Percentiles rank a stretch among this genome's conserved stretches.
Conservation (phyloP, 352 stramenopile species). For the Phytophthora europaea region DNA sequence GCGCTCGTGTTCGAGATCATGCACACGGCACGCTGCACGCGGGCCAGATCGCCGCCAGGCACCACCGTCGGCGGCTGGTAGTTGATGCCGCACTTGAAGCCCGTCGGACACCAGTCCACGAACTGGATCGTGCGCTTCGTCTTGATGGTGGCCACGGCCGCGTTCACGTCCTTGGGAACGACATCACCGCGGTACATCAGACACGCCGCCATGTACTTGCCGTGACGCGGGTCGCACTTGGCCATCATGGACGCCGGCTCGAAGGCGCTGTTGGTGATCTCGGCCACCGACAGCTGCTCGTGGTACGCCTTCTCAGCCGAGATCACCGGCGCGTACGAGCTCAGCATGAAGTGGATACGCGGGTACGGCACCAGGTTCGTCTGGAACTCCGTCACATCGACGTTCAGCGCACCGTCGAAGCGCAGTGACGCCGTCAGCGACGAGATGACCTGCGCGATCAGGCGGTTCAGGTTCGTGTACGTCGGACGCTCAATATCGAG, state of each 20-base stretch:
- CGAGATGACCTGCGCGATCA: conserved; percentile 98
- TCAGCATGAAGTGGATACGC: conserved; percentile 98
- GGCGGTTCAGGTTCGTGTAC: conserved; percentile 98
- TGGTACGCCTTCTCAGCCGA: conserved; percentile 96
- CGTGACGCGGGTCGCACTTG: conserved; percentile 98
- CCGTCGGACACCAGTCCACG: conserved; percentile 98
- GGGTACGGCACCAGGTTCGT: conserved; percentile 99
- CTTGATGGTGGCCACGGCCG: conserved; percentile 97
- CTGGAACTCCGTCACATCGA: conserved; percentile 98
- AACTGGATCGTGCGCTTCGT: conserved; percentile 99
- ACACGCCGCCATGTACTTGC: conserved; percentile 99
- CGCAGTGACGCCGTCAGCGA: conserved; percentile 97
- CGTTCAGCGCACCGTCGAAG: conserved; percentile 97
- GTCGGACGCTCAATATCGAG: conserved; percentile 96
- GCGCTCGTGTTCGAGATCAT: conserved; percentile 99
- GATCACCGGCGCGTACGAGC: conserved; percentile 97
- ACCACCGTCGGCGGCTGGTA: conserved; percentile 98
- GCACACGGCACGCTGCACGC: conserved; percentile 98
- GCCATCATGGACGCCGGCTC: conserved; percentile 98
- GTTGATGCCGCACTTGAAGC: conserved; percentile 97
- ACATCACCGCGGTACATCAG: conserved; percentile 98
- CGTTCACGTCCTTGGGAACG: conserved; percentile 95
- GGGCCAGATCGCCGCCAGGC: conserved; percentile 96
- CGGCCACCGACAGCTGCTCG: conserved; percentile 95
- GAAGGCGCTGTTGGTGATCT: conserved; percentile 98